Percentiles rank a stretch among this genome's conserved stretches.
phyloP scores from a whole-genome alignment of 2,329 filamentous ascomycete species.

The Sordariomycetes sp. region DNA sequence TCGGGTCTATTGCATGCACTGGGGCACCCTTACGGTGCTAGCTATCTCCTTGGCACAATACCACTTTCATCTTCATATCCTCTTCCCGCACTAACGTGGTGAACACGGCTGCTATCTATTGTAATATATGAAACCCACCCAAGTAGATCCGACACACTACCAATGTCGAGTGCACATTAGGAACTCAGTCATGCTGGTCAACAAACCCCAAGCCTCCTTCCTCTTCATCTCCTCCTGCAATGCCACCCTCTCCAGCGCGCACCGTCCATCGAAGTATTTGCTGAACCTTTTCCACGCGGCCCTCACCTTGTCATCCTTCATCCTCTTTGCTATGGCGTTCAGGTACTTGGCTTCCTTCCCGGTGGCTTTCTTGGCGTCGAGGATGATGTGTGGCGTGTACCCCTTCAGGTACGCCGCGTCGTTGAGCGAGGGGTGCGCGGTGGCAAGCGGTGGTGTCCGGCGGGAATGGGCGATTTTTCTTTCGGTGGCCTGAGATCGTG shows the following conservation, averaged over 20 bases:
- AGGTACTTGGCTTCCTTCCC: slow-evolving; percentile 68
- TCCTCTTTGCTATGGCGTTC: slow-evolving; percentile 45
- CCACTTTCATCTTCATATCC: not conserved
- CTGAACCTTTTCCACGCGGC: slow-evolving; percentile 65
- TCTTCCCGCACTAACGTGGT: no score
- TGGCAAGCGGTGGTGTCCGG: slow-evolving; percentile 36
- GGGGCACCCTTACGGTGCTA: no score
- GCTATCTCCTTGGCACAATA: no score
- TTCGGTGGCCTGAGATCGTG: slow-evolving; percentile 44
- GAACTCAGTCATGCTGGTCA: slow-evolving; percentile 59
- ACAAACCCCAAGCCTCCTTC: slow-evolving; percentile 64
- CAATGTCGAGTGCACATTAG: slow-evolving; percentile 61
- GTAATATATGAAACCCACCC: no score
- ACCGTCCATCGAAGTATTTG: slow-evolving; percentile 81
- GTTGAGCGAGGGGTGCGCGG: slow-evolving; percentile 47
- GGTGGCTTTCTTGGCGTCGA: slow-evolving; percentile 70
- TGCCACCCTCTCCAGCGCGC: slow-evolving; percentile 77
- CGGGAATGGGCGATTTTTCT: slow-evolving; percentile 47
- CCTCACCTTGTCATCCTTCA: slow-evolving; percentile 47
- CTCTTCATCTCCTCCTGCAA: slow-evolving; percentile 80
- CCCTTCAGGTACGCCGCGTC: slow-evolving; percentile 46
- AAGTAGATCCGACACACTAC: no score
- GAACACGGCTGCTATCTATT: no score
- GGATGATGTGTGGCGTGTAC: slow-evolving; percentile 57
- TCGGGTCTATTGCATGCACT: slow-evolving; percentile 1